Evolutionary conservation across 306 rosid species (phyloP), one percentile per base, ranked within the genome.

Genomic region (Castanea sativa): DNA sequence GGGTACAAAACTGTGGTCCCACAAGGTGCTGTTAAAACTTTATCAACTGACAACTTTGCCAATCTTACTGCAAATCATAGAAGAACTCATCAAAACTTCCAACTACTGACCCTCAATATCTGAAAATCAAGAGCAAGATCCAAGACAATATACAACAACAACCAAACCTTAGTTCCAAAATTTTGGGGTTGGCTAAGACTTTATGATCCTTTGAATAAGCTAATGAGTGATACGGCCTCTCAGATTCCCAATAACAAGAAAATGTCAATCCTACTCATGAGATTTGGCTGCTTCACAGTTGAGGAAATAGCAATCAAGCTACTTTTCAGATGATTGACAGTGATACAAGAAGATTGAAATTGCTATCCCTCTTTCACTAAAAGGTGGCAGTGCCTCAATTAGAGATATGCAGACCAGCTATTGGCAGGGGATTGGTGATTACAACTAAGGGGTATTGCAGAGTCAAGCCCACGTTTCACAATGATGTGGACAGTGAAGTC

Each of bases 1-100:
- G 98, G 98, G 86, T 92, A 90, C 79, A 95, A 84, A 79, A 91
- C 88, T 21, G 98, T 85, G 73, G 97, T 81, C 53, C 77, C 92
- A 59, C 97, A 87, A 3, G 96, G 94, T 75, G 94, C 92, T 15
- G 87, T 88, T 79, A 91, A 69, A 75, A 91, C 94, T 79, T 92
- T 85, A 73, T 92, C 98, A 74, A 73, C 95, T 6, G 91, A 88
- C 76, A 91, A 85, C 86, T 92, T 95, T 13, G 94, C 98, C 81
- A 95, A 78, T 87, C 96, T 86, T 23, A 86, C 99, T 95, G 84
- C 80, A 83, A 61, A 78, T 73, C 35, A 35, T 20, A 13, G 15
- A 74, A 51, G 41, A 32, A 73, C 57, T 64, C 35, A 55, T 56
- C 70, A 25, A 41, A 58, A 15, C 32, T 55, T 16, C 4, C 29